Percentiles rank a stretch among this genome's conserved stretches.
phyloP scores from a whole-genome alignment of 1,284 basidiomycete genomes.

The Cronartium quercuum region DNA sequence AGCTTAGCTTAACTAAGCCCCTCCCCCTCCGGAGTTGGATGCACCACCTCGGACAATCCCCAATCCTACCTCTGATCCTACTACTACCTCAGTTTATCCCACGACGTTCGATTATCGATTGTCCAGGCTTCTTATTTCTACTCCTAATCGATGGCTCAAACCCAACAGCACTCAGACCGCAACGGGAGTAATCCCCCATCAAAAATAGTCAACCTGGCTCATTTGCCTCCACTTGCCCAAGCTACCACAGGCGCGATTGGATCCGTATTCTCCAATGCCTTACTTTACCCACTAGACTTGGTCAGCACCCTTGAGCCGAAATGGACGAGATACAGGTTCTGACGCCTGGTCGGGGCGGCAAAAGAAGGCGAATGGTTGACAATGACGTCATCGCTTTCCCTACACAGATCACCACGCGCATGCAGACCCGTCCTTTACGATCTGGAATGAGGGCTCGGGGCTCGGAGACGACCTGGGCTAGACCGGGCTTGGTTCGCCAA shows the following conservation, averaged over 20 bases:
- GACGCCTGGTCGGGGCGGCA: not conserved
- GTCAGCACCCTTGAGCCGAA: not conserved
- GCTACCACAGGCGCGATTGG: slow-evolving; percentile 52
- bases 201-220: slow-evolving; percentile 8
- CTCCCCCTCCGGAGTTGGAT: no score
- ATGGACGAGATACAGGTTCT: not conserved
- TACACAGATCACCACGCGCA: slow-evolving; percentile 17
- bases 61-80: no score
- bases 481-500: slow-evolving; percentile 20
- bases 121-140: no score
- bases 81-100: no score
- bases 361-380: not conserved
- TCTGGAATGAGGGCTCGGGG: not conserved
- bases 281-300: slow-evolving; percentile 54
- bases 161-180: no score
- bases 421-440: not conserved
- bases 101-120: no score
- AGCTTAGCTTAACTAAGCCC: no score
- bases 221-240: slow-evolving; percentile 52
- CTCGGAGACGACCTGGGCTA: not conserved
- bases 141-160: no score
- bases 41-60: no score
- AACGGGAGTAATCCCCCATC: not conserved
- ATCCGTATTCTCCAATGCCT: slow-evolving; percentile 51
- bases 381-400: not conserved